Conservation (phyloP, 2,329 filamentous ascomycete genomes). For the Trichoderma asperellum region DNA sequence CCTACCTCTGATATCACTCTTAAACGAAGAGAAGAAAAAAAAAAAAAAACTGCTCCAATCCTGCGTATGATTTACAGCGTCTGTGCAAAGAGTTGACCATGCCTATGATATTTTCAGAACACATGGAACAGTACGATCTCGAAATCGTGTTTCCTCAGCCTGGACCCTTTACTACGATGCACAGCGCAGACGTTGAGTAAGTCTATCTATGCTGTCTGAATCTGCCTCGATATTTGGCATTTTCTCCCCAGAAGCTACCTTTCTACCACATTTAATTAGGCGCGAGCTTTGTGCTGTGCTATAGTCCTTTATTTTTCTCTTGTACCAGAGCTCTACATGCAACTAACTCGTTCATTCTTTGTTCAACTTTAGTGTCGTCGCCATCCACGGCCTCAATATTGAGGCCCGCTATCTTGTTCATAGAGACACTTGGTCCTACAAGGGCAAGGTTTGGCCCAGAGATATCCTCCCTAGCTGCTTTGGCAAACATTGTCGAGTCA, state of each 20-base stretch:
- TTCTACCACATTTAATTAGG: neutral
- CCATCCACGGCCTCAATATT: conserved; percentile 26
- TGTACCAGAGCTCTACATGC: neutral
- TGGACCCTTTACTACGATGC: neutral
- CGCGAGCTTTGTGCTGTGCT: neutral
- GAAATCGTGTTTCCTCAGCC: conserved; percentile 16
- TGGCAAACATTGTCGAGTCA: conserved; percentile 12
- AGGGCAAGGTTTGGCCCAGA: conserved; percentile 17
- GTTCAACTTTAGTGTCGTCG: conserved; percentile 10
- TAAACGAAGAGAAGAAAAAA: neutral
- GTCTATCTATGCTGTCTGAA: neutral
- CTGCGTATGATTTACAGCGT: neutral
- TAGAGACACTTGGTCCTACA: conserved; percentile 20
- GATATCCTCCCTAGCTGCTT: conserved; percentile 20
- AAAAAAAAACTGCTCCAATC: neutral
- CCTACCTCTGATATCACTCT: neutral
- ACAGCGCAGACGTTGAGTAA: conserved; percentile 13
- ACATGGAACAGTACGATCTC: conserved; percentile 22
- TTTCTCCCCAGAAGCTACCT: neutral
- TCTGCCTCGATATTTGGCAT: neutral
- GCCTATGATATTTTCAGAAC: conserved; percentile 23
- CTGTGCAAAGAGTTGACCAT: conserved; percentile 1
- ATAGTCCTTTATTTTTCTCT: too few species aligned
- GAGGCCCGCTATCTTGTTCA: conserved; percentile 10
- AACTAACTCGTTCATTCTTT: neutral